phyloP scores from a whole-genome alignment of 2,329 filamentous ascomycete species.

The Blumeria graminis region DNA sequence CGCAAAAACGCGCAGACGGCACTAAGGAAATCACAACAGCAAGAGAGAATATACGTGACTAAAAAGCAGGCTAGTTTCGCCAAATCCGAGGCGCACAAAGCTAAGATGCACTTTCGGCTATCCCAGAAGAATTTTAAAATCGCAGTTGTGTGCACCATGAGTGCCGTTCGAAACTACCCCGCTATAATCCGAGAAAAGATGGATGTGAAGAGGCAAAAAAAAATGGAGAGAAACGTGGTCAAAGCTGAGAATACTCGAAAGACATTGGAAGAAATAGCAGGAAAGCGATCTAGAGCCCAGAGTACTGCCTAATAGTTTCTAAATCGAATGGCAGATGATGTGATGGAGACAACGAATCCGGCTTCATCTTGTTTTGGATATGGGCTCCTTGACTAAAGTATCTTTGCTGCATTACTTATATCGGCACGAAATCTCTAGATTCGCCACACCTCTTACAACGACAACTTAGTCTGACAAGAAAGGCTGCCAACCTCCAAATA shows the following conservation, averaged over 20 bases:
- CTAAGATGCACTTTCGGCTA: constrained; percentile 8
- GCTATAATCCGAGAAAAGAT: constrained; percentile 17
- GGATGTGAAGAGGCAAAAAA: background rate
- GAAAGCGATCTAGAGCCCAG: too few relatives aligned
- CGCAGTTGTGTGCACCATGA: constrained; percentile 3
- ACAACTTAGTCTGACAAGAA: too few relatives aligned
- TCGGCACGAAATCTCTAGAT: too few relatives aligned
- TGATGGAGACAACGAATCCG: too few relatives aligned
- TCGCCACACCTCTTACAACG: too few relatives aligned
- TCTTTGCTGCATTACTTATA: too few relatives aligned
- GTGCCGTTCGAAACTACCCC: constrained; percentile 5
- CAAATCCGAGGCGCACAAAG: constrained; percentile 5
- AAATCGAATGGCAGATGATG: too few relatives aligned
- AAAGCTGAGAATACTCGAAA: background rate
- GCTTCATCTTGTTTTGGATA: too few relatives aligned
- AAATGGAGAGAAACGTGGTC: background rate
- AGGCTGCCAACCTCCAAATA: too few relatives aligned
- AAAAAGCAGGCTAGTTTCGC: constrained; percentile 8
- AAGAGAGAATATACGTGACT: constrained; percentile 10
- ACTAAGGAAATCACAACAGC: constrained; percentile 8
- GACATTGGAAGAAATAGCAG: background rate
- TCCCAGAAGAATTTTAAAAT: constrained; percentile 4
- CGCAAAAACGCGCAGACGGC: constrained; percentile 8
- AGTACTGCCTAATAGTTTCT: too few relatives aligned
- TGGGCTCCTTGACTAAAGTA: too few relatives aligned